phyloP scores from a whole-genome alignment of 768 basidiomycete species.

The Tremella mesenterica region DNA sequence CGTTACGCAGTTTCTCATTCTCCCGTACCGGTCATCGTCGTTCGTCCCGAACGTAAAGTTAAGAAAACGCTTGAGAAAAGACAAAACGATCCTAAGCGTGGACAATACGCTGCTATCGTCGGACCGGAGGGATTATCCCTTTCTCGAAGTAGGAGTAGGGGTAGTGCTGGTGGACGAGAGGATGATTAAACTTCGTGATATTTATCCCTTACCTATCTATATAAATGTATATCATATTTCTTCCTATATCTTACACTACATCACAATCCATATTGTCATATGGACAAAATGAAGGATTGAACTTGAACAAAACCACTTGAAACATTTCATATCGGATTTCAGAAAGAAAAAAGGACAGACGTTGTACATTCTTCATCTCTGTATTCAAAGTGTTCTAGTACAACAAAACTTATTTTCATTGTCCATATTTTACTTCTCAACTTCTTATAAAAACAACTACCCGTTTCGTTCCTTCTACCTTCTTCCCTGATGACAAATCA shows the following conservation, averaged over 20 bases:
- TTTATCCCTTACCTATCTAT: too few relatives aligned
- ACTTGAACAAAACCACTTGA: background rate
- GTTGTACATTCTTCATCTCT: too few relatives aligned
- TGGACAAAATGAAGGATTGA: background rate
- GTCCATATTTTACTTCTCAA: too few relatives aligned
- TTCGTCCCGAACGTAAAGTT: conserved; percentile 79
- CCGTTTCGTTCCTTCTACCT: too few relatives aligned
- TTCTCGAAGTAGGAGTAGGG: conserved; percentile 31
- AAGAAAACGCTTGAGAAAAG: conserved; percentile 77
- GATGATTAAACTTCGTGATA: too few relatives aligned
- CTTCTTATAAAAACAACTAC: too few relatives aligned
- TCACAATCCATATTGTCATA: background rate
- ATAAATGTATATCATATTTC: too few relatives aligned
- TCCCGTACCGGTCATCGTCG: conserved; percentile 92
- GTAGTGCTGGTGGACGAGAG: conserved; percentile 20
- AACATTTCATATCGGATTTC: background rate
- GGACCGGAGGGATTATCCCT: conserved; percentile 36
- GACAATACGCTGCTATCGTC: conserved; percentile 46
- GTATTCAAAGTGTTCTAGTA: too few relatives aligned
- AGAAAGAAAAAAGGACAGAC: background rate
- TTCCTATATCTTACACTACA: too few relatives aligned
- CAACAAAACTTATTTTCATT: too few relatives aligned
- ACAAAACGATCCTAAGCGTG: conserved; percentile 77
- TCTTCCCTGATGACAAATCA: too few relatives aligned
- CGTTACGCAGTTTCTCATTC: conserved; percentile 74